Evolutionary conservation across 768 basidiomycete genomes (phyloP), one percentile per base, ranked within the genome.

Genomic region (Leccinum incarnatum): DNA sequence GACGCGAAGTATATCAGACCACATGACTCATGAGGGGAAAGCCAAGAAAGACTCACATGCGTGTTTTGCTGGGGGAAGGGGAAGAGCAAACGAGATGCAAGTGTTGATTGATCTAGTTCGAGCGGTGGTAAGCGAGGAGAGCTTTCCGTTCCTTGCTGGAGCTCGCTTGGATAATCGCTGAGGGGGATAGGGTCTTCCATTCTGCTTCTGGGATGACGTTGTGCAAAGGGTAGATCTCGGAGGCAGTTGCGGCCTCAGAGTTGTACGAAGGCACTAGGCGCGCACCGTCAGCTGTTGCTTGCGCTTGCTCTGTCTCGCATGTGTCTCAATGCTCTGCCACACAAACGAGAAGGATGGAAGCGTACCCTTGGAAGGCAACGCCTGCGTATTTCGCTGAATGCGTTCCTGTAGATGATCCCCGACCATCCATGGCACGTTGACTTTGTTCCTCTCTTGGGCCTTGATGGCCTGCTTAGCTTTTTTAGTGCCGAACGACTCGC

Each of bases 401-500:
- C 86, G 83, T 32, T 89, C 85, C 80, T 93, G 90, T 60, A 99
- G 77, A 73, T 91, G 86, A 57, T 81, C 83, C 64, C 87, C 86
- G 37, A 93, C 91, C 9, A 84, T 91, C 83, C 89, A 97, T 95
- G 2, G 93, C 19, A 91, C 85, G 75, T 97, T 94, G 37, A 99
- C 87, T 71, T 86, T 87, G 75, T 95, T 96, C 62, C 96, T 83
- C 74, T 95, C 94, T 55, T 82, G 83, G 4, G 93, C 89, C 54
- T 83, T 83, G 68, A 98, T 95, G 29, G 85, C 86, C 10, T 85
- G 83, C 72, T 93, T 89, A 48, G 94, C 93, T 71, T 97, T 98
- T 76, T 94, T 92, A 25, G 95, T 95, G 21, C 96, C 96, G 63
- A 99, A 99, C 1, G 90, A 84, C 71, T 93, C 88, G 32, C 96